phyloP scores from a whole-genome alignment of 2,329 filamentous ascomycete genomes.

The Dryadomyces quercus-mongolicae region DNA sequence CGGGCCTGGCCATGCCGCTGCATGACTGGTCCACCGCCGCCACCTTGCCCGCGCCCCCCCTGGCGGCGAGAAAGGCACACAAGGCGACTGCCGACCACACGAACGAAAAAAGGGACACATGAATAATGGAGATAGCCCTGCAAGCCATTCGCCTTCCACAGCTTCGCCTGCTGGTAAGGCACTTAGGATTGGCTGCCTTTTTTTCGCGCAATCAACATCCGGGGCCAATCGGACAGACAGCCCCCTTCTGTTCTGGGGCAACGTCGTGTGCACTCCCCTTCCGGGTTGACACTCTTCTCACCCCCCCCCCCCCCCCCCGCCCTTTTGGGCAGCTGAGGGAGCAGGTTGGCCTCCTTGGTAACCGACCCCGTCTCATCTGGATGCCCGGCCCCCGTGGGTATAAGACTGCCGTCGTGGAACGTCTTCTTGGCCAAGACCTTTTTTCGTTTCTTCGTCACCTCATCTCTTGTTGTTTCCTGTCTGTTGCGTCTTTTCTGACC shows the following conservation, averaged over 20 bases:
- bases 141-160: too few species aligned
- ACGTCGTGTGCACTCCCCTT: too few species aligned
- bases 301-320: too few species aligned
- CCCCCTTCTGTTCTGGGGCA: not conserved
- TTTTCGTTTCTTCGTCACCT: not conserved
- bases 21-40: constrained; percentile 7
- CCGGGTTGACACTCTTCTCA: too few species aligned
- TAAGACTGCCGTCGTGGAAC: constrained; percentile 1
- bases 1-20: not conserved
- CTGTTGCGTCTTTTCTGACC: not conserved
- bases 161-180: too few species aligned
- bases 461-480: constrained; percentile 5
- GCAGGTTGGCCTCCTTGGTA: not conserved
- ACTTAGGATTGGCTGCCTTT: too few species aligned
- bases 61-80: too few species aligned
- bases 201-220: too few species aligned
- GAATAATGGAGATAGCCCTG: too few species aligned
- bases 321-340: not conserved
- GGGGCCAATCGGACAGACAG: not conserved
- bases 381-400: not conserved
- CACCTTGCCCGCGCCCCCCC: not conserved
- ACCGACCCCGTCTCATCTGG: not conserved
- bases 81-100: too few species aligned
- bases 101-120: too few species aligned
- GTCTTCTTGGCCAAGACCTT: not conserved